Evolutionary conservation across 805 yeast genomes (phyloP).

Genomic region (Torulaspora indica): DNA sequence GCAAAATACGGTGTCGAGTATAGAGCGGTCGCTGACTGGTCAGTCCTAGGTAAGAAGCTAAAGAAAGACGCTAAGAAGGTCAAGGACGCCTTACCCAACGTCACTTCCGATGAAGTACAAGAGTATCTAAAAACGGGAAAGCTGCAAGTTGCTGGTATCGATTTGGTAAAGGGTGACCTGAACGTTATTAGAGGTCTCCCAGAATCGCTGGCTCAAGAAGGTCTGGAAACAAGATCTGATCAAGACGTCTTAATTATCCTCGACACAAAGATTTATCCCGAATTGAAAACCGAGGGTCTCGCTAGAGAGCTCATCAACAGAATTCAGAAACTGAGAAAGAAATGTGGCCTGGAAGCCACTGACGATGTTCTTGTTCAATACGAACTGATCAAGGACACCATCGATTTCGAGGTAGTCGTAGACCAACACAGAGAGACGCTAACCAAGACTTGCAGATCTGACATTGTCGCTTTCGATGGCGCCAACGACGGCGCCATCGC

Average conservation of each 20-base stretch:
- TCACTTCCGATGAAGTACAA: slow-evolving; percentile 80
- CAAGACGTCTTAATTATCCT: slow-evolving; percentile 84
- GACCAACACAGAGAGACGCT: slow-evolving; percentile 61
- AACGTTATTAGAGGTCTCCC: slow-evolving; percentile 87
- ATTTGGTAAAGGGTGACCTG: slow-evolving; percentile 79
- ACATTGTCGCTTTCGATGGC: slow-evolving; percentile 41
- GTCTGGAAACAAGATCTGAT: slow-evolving; percentile 83
- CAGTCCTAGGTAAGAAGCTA: slow-evolving; percentile 93
- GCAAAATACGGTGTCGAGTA: slow-evolving; percentile 86
- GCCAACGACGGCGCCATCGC: slow-evolving; percentile 55
- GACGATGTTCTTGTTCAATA: slow-evolving; percentile 91
- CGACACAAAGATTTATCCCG: slow-evolving; percentile 83
- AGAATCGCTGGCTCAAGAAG: slow-evolving; percentile 55
- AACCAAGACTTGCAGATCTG: slow-evolving; percentile 68
- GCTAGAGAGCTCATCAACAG: slow-evolving; percentile 97
- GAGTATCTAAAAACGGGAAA: slow-evolving; percentile 65
- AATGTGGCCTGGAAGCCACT: slow-evolving; percentile 88
- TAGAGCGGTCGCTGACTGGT: slow-evolving; percentile 98
- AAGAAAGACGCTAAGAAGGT: slow-evolving; percentile 91
- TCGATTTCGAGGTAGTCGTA: slow-evolving; percentile 59
- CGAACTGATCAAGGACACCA: slow-evolving; percentile 55
- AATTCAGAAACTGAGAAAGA: slow-evolving; percentile 95
- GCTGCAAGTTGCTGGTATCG: slow-evolving; percentile 83
- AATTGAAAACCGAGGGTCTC: slow-evolving; percentile 86
- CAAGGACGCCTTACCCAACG: slow-evolving; percentile 82